Evolutionary conservation across 768 basidiomycete species (phyloP).

Genomic region (Lactarius tabidus): DNA sequence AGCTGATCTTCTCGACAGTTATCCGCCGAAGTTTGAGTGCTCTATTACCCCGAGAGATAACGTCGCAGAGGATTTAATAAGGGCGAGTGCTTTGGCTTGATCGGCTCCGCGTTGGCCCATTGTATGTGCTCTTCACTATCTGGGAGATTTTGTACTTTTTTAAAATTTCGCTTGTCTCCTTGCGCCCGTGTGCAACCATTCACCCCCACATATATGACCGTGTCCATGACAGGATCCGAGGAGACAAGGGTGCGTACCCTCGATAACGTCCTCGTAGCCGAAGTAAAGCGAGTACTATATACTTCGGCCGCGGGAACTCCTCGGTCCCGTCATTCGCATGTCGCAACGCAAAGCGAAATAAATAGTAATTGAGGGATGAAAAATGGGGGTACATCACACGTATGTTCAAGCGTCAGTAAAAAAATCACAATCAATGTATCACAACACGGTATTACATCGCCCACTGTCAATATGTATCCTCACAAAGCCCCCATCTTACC

Average conservation of each 20-base stretch:
- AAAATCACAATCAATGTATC: neutral
- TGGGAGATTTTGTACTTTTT: neutral
- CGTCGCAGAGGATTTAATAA: conserved; percentile 1
- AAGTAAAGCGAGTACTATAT: too few relatives aligned
- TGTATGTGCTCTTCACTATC: too few relatives aligned
- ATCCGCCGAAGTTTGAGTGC: conserved; percentile 2
- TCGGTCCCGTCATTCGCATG: too few relatives aligned
- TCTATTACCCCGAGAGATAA: conserved; percentile 8
- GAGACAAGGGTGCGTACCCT: neutral
- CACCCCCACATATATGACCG: neutral
- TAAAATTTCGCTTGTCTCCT: too few relatives aligned
- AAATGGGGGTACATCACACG: neutral
- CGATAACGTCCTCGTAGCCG: too few relatives aligned
- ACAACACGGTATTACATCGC: neutral
- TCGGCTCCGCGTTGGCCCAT: neutral
- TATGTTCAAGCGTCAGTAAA: neutral
- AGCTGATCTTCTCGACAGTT: neutral
- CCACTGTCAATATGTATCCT: neutral
- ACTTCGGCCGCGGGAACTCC: too few relatives aligned
- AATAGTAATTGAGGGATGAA: neutral
- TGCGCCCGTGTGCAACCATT: neutral
- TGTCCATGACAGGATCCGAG: neutral
- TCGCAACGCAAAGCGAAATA: neutral
- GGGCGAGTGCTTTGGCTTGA: neutral
- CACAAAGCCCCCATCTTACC: neutral